These are phyloP conservation scores for Podila epigama DNA, from an alignment of 192 early-diverging fungal genomes.

Conservation along the genomic window DNA sequence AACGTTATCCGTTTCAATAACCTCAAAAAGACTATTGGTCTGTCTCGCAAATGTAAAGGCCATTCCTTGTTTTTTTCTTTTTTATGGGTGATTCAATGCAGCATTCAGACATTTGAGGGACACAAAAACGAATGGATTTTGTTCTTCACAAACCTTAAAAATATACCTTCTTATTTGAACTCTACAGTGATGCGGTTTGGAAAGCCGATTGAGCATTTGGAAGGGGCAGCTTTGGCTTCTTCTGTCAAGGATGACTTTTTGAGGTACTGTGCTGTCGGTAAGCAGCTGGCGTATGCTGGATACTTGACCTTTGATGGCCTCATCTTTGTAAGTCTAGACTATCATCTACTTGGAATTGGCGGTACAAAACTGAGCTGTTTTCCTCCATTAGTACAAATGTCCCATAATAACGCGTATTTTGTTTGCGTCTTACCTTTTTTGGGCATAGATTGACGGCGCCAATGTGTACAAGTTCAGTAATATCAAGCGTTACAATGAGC, in stretches of 20 bases:
- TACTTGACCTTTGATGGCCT: conserved; percentile 73
- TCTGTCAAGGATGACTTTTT: conserved; percentile 66
- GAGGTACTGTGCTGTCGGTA: conserved; percentile 58
- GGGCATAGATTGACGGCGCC: conserved; percentile 56
- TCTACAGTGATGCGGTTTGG: conserved; percentile 35
- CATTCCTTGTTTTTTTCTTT: conserved; percentile 10
- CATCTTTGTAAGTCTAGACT: conserved; percentile 61
- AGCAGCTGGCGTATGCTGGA: conserved; percentile 63
- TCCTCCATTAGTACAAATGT: too few species aligned
- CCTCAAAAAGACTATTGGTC: conserved; percentile 64
- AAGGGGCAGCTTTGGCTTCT: conserved; percentile 56
- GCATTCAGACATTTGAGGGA: too few species aligned
- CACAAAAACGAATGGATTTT: too few species aligned
- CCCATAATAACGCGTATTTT: too few species aligned
- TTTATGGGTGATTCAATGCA: too few species aligned
- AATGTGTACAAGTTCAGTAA: conserved; percentile 66
- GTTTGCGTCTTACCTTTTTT: neutral
- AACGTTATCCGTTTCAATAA: conserved; percentile 63
- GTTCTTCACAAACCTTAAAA: neutral
- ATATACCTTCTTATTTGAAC: neutral
- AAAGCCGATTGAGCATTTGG: conserved; percentile 72
- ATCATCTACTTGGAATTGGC: neutral
- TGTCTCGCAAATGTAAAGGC: conserved; percentile 76
- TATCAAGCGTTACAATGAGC: conserved; percentile 66
- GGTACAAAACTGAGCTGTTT: neutral